These are phyloP conservation scores for Catharanthus roseus DNA, from an alignment of 257 asterid species.

Conservation along the genomic window DNA sequence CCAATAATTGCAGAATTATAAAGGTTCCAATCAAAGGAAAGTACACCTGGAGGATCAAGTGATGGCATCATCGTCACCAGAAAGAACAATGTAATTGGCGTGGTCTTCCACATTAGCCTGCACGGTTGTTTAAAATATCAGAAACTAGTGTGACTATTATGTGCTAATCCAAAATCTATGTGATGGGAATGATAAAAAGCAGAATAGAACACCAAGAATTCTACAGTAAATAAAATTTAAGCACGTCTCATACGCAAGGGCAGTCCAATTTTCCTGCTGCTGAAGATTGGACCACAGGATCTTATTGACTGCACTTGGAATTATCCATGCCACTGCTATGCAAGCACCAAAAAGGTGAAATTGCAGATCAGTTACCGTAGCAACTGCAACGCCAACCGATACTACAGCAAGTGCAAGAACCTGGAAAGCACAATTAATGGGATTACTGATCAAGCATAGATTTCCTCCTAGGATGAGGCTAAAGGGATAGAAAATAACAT, in stretches of 20 bases:
- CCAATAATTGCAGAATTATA: constrained; percentile 56
- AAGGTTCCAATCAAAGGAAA: constrained; percentile 64
- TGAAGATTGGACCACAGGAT: constrained; percentile 95
- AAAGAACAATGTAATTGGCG: constrained; percentile 88
- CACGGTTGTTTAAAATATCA: neutral
- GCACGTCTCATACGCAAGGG: constrained; percentile 56
- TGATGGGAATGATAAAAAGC: neutral
- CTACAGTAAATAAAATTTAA: neutral
- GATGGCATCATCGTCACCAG: constrained; percentile 85
- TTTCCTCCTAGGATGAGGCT: neutral
- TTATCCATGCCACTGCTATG: constrained; percentile 88
- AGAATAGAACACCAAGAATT: neutral
- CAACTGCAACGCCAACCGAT: constrained; percentile 84
- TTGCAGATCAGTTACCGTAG: constrained; percentile 93
- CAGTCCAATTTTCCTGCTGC: constrained; percentile 93
- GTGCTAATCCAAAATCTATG: neutral
- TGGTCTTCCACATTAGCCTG: constrained; percentile 99
- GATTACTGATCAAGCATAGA: neutral
- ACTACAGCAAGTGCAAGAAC: constrained; percentile 81
- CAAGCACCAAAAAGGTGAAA: constrained; percentile 94
- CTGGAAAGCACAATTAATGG: constrained; percentile 35
- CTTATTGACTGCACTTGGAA: constrained; percentile 90
- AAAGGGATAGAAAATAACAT: neutral
- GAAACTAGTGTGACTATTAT: neutral
- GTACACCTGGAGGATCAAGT: constrained; percentile 92